Base-by-base conservation (phyloP, 2,329 filamentous ascomycete genomes). In the Fusarium palustre region DNA sequence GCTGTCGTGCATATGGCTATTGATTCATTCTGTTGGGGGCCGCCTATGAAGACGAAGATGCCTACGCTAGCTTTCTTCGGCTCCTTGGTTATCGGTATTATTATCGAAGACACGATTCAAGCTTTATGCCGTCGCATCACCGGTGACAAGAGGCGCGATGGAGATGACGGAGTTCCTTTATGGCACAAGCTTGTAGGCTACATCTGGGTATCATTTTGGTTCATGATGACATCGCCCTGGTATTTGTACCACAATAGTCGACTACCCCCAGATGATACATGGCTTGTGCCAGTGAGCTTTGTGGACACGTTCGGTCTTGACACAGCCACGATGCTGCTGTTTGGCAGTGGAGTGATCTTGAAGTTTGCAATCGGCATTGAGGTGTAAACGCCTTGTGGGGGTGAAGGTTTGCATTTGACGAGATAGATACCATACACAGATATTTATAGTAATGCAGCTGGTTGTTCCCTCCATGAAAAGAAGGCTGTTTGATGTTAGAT, bases 111-210 rank as follows among this genome's bases (percentile, higher is more conserved):
- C 3, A 34, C 7, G 22, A 4, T 34, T 5, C 31, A 49, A n/a
- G 30, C 3, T 18, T 6, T 49, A 7, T 49, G 20, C 16, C 46
- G 31, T 5, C 16, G 13, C 30, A 5, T 49, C 0, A 25, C 11
- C 5, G 5, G 11, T 7, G 3, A 4, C 18, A 6, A 24, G 22
- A 25, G 13, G 2, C 2, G 11, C 0, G 22, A 42, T 18, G 22
- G 22, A 25, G 22, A 4, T 3, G 13, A 18, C 1, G 20, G 16
- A n/a, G 16, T 49, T 3, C 22, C 46, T n/a, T 1, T 7, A 11
- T 25, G 31, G 46, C 7, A 48, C 20, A 48, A 34, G 20, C n/a
- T 24, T 5, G 1, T 48, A 7, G 46, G 46, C 15, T 48, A 48
- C 31, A 4, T 48, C 6, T 48, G 46, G 46, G 7, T 34, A 48